Evolutionary conservation across 768 basidiomycete genomes (phyloP).

Genomic region (Dioszegia hungarica): DNA sequence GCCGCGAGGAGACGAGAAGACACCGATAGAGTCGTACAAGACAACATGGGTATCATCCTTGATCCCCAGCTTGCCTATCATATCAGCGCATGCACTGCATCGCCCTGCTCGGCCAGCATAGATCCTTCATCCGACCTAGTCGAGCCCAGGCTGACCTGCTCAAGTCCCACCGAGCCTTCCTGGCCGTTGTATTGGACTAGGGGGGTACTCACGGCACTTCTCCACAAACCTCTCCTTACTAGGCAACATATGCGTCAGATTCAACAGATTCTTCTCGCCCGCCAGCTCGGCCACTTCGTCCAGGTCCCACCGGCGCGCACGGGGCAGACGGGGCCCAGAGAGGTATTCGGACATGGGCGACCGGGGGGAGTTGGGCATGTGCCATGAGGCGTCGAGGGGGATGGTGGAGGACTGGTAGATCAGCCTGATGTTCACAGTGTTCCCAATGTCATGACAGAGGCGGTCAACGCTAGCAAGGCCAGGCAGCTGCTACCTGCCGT

Average conservation of each 20-base stretch:
- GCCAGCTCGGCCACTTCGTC: constrained; percentile 59
- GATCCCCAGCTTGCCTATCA: constrained; percentile 66
- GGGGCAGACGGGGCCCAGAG: constrained; percentile 61
- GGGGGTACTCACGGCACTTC: constrained; percentile 64
- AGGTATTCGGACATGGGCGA: constrained; percentile 66
- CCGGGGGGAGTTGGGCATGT: constrained; percentile 83
- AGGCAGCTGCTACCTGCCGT: too few species aligned
- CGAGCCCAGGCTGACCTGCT: too few species aligned
- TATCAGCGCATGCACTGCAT: constrained; percentile 14
- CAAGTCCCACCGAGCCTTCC: too few species aligned
- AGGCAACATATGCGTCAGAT: constrained; percentile 94
- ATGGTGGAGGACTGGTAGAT: constrained; percentile 21
- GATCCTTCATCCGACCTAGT: too few species aligned
- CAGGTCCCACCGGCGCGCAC: constrained; percentile 70
- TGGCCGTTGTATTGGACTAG: too few species aligned
- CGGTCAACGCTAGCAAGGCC: too few species aligned
- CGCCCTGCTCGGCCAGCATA: neutral
- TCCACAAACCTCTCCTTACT: constrained; percentile 63
- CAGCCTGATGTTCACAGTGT: neutral
- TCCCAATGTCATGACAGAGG: too few species aligned
- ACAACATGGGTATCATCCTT: constrained; percentile 70
- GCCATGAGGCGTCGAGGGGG: constrained; percentile 79
- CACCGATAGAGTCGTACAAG: constrained; percentile 81
- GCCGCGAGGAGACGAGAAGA: constrained; percentile 88
- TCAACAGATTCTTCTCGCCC: constrained; percentile 66